A percentile compares a stretch with the other conserved stretches of the same genome.
These are phyloP conservation scores for Pestalotiopsis fici DNA, from an alignment of 2,329 filamentous ascomycete species.

Conservation along the genomic window DNA sequence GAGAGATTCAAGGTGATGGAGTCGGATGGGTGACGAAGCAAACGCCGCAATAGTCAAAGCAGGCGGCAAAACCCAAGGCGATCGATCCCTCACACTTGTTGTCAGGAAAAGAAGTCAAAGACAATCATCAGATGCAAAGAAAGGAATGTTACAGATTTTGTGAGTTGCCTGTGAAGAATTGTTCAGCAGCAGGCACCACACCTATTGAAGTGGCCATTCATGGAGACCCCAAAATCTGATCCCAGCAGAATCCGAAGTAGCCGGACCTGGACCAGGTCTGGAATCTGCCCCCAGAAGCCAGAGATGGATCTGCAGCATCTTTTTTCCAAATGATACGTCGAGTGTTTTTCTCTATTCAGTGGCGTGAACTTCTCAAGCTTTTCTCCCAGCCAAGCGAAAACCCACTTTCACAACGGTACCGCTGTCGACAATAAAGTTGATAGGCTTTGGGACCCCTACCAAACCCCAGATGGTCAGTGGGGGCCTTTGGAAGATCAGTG, in stretches of 20 bases:
- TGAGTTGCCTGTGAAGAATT: not conserved
- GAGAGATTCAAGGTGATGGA: not conserved
- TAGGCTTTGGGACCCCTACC: not conserved
- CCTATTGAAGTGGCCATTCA: not conserved
- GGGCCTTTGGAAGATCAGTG: not conserved
- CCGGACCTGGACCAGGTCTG: not conserved
- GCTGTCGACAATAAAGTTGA: not conserved
- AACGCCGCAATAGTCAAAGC: not conserved
- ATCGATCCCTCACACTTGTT: not conserved
- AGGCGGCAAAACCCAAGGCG: not conserved
- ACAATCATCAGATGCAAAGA: not conserved
- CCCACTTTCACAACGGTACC: not conserved
- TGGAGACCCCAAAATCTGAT: too few relatives aligned
- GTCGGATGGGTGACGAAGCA: not conserved
- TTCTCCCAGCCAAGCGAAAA: not conserved
- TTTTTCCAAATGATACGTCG: not conserved
- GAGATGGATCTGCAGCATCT: not conserved
- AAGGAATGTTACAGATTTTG: not conserved
- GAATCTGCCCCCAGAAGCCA: not conserved
- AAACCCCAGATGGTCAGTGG: slow-evolving; percentile 1
- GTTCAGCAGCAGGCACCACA: not conserved
- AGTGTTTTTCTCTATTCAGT: not conserved
- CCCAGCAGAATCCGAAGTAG: not conserved
- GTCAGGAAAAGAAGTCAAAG: not conserved
- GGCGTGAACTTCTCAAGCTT: not conserved